Conservation (phyloP, 192 early-diverging fungal genomes). For the Dimargaris xerosporica region DNA sequence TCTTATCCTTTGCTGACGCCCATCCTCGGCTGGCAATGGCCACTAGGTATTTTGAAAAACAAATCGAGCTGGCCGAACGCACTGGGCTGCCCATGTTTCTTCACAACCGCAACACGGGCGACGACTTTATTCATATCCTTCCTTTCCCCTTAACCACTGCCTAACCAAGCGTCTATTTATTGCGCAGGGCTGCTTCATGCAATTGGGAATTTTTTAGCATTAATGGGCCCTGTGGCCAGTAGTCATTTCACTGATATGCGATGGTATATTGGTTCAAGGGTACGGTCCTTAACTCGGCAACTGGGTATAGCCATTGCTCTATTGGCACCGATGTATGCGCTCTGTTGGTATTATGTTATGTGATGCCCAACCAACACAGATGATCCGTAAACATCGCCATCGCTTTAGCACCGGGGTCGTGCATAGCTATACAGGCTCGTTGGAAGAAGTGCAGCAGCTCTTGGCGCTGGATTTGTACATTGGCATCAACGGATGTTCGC, state of each 20-base stretch:
- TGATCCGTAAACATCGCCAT: conserved; percentile 39
- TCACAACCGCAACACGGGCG: conserved; percentile 72
- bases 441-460: conserved; percentile 43
- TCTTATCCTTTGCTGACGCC: no score
- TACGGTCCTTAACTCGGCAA: no score
- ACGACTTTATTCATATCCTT: conserved; percentile 55
- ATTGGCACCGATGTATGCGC: no score
- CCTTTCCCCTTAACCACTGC: not conserved
- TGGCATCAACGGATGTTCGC: conserved; percentile 92
- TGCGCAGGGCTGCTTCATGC: no score
- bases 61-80: conserved; percentile 61
- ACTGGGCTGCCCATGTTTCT: conserved; percentile 81
- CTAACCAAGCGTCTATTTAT: no score
- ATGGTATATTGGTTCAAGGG: no score
- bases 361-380: conserved; percentile 12
- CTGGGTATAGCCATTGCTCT: no score
- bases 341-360: no score
- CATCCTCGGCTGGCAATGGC: no score
- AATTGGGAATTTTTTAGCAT: no score
- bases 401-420: conserved; percentile 59
- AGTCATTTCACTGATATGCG: no score
- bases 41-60: conserved; percentile 49
- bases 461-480: conserved; percentile 62
- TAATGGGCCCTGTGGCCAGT: no score
- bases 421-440: conserved; percentile 75